phyloP scores from a whole-genome alignment of 345 rosid genomes.

The Eucalyptus virginea region DNA sequence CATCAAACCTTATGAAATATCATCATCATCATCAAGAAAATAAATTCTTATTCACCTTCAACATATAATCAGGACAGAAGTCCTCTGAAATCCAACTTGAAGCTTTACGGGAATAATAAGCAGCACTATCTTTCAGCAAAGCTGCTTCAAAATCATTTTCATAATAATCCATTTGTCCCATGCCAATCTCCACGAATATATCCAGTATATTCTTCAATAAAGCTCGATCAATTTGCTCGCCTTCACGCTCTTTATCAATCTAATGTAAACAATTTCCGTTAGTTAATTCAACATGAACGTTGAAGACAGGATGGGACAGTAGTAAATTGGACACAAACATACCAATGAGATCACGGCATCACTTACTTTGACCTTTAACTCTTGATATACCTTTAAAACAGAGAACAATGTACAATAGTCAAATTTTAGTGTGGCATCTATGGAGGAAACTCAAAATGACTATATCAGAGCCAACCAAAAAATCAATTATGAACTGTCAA shows the following conservation, averaged over 20 bases:
- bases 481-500: not conserved
- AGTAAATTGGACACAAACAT: not conserved
- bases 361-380: conserved; percentile 21
- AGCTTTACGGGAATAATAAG: conserved; percentile 83
- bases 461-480: not conserved
- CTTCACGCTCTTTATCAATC: conserved; percentile 89
- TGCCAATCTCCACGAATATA: conserved; percentile 82
- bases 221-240: conserved; percentile 81
- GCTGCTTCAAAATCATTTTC: conserved; percentile 67
- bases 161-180: conserved; percentile 44
- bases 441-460: not conserved
- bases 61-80: conserved; percentile 73
- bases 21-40: not conserved
- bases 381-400: conserved; percentile 26
- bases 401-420: not conserved
- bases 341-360: conserved; percentile 48
- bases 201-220: conserved; percentile 68
- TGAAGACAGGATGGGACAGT: not conserved
- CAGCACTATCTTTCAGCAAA: conserved; percentile 57
- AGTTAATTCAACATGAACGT: not conserved
- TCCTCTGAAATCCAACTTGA: conserved; percentile 70
- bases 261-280: not conserved
- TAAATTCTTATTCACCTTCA: conserved; percentile 29
- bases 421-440: not conserved
- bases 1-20: not conserved